Evolutionary conservation across 225 moss, liverwort and hornwort species (phyloP), one percentile per base, ranked within the genome.

Genomic region (Asterella californica): DNA sequence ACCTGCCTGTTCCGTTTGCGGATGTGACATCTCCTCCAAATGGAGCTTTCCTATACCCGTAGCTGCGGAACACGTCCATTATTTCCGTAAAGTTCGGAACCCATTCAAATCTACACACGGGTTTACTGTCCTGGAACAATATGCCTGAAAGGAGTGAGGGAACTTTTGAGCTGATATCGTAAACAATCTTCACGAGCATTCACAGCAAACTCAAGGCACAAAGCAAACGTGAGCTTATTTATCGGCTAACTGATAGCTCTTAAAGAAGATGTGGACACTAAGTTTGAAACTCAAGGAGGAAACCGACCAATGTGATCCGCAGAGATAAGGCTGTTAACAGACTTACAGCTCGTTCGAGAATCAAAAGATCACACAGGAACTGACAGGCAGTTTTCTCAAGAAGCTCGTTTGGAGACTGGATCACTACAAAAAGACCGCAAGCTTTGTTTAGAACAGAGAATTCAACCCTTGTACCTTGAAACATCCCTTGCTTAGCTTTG

Each of bases 281-380:
- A 65, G 10, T 65, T 65, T 9, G 64, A 32, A 30, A 9, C 29
- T 30, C 18, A 2, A 66, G 15, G 67, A 10, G 5, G 17, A 67
- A 65, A 36, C 42, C 42, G n/a, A 42, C 42, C 42, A 3, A 42
- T 42, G 42, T 15, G 67, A 67, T n/a, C 34, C 14, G 37, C 10
- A 36, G 12, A 25, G 29, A 36, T 19, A 5, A 42, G 45, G 17
- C 42, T 25, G 10, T 21, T 25, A 70, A 5, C 24, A 6, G 22
- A 15, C 61, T 70, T 79, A 86, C 86, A 53, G 71, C 48, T 69
- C 69, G 24, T 60, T 29, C 10, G 77, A 34, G 70, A 30, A 61
- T 22, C 1, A 86, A 72, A 24, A 86, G 82, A 74, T 82, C 84
- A 66, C 87, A 77, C 33, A 87, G 79, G 24, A 87, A 32, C 57